A percentile compares a stretch with the other conserved stretches of the same genome.
phyloP scores from a whole-genome alignment of 2,329 filamentous ascomycete species.

The Emergomyces orientalis region DNA sequence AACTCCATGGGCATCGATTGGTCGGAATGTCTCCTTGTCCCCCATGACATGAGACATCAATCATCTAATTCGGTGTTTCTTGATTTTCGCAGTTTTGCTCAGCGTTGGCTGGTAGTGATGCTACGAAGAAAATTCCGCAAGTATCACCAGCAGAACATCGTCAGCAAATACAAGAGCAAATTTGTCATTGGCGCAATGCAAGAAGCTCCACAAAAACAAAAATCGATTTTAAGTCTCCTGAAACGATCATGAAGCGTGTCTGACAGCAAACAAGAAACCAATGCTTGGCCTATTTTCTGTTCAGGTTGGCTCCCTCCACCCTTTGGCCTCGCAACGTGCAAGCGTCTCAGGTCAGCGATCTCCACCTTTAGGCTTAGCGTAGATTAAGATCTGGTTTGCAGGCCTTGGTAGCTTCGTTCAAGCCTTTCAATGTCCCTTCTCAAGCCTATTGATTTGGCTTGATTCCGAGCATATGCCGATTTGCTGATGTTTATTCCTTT shows the following conservation, averaged over 20 bases:
- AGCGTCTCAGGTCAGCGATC: not conserved
- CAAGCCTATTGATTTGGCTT: not conserved
- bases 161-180: slow-evolving; percentile 46
- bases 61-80: not conserved
- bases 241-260: not conserved
- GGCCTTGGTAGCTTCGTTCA: not conserved
- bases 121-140: slow-evolving; percentile 61
- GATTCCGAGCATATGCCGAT: not conserved
- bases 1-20: not conserved
- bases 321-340: no score
- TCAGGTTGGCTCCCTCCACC: no score
- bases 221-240: not conserved
- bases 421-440: not conserved
- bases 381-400: not conserved
- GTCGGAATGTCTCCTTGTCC: not conserved
- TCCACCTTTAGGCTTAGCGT: not conserved
- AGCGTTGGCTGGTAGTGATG: slow-evolving; percentile 58
- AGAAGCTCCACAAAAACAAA: not conserved
- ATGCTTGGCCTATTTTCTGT: not conserved
- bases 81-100: slow-evolving; percentile 45
- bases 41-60: not conserved
- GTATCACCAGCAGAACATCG: slow-evolving; percentile 51
- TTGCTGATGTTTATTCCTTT: not conserved
- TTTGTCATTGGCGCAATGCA: not conserved
- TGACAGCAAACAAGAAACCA: not conserved